Base-by-base conservation (phyloP, 805 yeast genomes). In the Kuraishia molischiana region DNA sequence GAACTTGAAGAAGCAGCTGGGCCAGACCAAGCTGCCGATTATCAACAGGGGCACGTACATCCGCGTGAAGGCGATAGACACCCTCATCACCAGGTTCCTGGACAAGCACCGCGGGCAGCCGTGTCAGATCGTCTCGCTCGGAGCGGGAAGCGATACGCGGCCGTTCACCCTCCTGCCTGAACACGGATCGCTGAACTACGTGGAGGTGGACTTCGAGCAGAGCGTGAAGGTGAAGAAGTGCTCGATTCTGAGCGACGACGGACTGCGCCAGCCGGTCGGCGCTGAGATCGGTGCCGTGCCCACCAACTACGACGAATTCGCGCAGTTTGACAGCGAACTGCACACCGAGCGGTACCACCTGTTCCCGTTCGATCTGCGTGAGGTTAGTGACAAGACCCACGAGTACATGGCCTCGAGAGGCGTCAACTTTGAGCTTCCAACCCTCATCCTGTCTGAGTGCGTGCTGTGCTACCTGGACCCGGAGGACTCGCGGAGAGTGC, bases 131-230 rank as follows among this genome's bases (percentile, higher is more conserved):
- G 58, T 84, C 1, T 79, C 86, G 1, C 51, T 83, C n/a, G 94
- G 94, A 0, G 79, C 89, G 2, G 94, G 94, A 4, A 79, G 85
- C 13, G 94, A 84, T 48, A 80, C 92, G 0, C 53, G 90, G 38
- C 67, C 72, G 13, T 81, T 83, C 51, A 54, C 63, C 8, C 42
- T 76, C 13, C 53, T 82, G 30, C 50, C 59, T 5, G 34, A 53
- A 4, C 37, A 58, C 34, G 28, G 45, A 9, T 41, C 48, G 3
- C 44, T 79, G 24, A 49, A 47, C 2, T 76, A 77, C 47, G 64
- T 69, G 42, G 94, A 83, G 50, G 50, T 79, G 18, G 94, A 83
- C 54, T 81, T 82, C 49, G 69, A 69, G 8, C 71, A 59, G 30
- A 68, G 79, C 13, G 66, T 68, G 5, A 58, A 56, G 41, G 55